Base-by-base conservation (phyloP, 2,329 filamentous ascomycete genomes). In the Aspergillus fischeri region DNA sequence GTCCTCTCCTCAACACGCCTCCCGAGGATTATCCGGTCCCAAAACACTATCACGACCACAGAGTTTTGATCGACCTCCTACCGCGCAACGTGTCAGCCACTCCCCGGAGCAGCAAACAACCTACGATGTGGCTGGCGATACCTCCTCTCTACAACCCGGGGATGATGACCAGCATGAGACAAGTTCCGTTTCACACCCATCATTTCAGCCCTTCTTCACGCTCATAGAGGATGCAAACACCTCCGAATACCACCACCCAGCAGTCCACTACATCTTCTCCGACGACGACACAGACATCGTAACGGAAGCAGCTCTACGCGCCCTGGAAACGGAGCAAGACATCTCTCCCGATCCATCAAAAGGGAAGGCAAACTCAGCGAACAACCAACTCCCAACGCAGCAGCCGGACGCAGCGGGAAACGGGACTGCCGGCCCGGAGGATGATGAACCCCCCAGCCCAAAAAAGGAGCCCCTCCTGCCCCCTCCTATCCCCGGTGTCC, bases 251-350 rank as follows among this genome's bases (percentile, higher is more conserved):
- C 82, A 91, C 67, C 92, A 97, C 71, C 94, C 93, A 1, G 86
- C 85, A 53, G 86, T 96, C 1, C 91, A 93, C 77, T 97, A 97
- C 77, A 83, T 97, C 68, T 97, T 99, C 78, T 85, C 85, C 65
- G 92, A 97, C 73, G 94, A 97, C 74, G 92, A 97, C 69, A 84
- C 86, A 1, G 89, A 92, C 49, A 78, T 89, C 48, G 79, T 96
- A 41, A 89, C 89, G 1, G 81, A 85, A 41, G 86, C 89, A 1
- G 81, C 82, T 4, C 73, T 87, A 58, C 78, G 80, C 35, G 79
- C 80, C 21, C 71, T 86, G 73, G 74, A 84, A 70, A 54, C 77
- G 56, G 75, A 79, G 52, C 71, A 77, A 54, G 65, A 72, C 17
- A 55, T 28, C 4, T 55, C 63, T 25, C 57, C 73, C 57, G 66